Conservation (phyloP, 2,329 filamentous ascomycete species). For the Macroventuria anomochaeta region DNA sequence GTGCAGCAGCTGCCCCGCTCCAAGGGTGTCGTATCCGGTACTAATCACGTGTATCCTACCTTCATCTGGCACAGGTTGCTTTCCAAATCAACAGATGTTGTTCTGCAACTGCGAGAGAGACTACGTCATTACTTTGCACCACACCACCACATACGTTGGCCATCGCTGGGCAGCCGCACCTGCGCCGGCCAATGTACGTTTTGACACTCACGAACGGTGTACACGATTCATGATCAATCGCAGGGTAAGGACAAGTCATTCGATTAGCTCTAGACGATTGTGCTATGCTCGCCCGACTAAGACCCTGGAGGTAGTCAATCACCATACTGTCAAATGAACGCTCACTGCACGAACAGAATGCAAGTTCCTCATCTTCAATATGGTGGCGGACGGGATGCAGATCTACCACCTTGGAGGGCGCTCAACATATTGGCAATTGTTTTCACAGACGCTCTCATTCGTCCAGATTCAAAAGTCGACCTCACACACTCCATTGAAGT, state of each 20-base stretch:
- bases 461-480: conserved; percentile 1
- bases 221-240: not conserved
- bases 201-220: not conserved
- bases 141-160: not conserved
- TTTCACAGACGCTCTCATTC: conserved; percentile 10
- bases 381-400: conserved; percentile 16
- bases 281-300: not conserved
- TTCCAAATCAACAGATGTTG: not conserved
- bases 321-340: not conserved
- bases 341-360: not conserved
- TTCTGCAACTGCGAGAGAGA: not conserved
- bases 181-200: not conserved
- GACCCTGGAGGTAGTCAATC: not conserved
- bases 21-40: conserved; percentile 1
- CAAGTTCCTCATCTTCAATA: conserved; percentile 18
- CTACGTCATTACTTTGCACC: conserved; percentile 9
- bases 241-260: not conserved
- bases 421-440: conserved; percentile 3
- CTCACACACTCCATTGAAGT: conserved; percentile 1
- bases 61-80: conserved; percentile 10
- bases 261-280: not conserved
- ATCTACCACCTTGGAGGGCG: conserved; percentile 8
- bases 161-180: not conserved
- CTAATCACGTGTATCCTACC: conserved; percentile 29
- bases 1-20: conserved; percentile 27